Conservation (phyloP, 495 filamentous ascomycete genomes). For the Sporormia fimetaria region DNA sequence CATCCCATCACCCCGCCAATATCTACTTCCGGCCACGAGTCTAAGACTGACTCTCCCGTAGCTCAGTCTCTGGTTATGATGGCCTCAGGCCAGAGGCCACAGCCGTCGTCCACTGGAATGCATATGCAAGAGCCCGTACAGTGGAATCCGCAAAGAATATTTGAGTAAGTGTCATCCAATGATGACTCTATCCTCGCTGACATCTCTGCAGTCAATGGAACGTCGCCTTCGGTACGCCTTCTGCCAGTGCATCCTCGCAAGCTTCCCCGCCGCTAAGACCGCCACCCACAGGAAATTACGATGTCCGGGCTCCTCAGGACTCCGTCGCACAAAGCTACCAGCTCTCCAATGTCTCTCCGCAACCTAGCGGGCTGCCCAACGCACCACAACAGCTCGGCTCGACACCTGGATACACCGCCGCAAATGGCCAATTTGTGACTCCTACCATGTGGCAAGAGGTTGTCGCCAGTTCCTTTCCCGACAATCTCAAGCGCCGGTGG, state of each 20-base stretch:
- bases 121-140: slow-evolving; percentile 55
- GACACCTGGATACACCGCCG: slow-evolving; percentile 20
- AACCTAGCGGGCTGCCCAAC: slow-evolving; percentile 8
- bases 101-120: slow-evolving; percentile 40
- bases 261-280: slow-evolving; percentile 32
- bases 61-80: slow-evolving; percentile 71
- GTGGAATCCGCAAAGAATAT: slow-evolving; percentile 90
- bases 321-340: slow-evolving; percentile 19
- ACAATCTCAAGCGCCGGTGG: slow-evolving; percentile 67
- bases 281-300: slow-evolving; percentile 29
- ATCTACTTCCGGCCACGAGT: slow-evolving; percentile 60
- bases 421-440: slow-evolving; percentile 56
- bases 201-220: slow-evolving; percentile 64
- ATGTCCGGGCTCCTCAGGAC: slow-evolving; percentile 21
- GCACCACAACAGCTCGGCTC: slow-evolving; percentile 13
- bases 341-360: slow-evolving; percentile 19
- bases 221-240: slow-evolving; percentile 67
- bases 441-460: slow-evolving; percentile 95
- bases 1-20: slow-evolving; percentile 78
- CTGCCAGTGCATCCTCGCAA: slow-evolving; percentile 25
- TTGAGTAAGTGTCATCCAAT: slow-evolving; percentile 59
- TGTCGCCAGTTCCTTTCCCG: slow-evolving; percentile 80
- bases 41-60: slow-evolving; percentile 69
- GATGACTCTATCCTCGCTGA: not conserved
- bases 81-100: slow-evolving; percentile 42